These are phyloP conservation scores for Gynandropsis gynandra DNA, from an alignment of 345 rosid genomes.

Conservation along the genomic window DNA sequence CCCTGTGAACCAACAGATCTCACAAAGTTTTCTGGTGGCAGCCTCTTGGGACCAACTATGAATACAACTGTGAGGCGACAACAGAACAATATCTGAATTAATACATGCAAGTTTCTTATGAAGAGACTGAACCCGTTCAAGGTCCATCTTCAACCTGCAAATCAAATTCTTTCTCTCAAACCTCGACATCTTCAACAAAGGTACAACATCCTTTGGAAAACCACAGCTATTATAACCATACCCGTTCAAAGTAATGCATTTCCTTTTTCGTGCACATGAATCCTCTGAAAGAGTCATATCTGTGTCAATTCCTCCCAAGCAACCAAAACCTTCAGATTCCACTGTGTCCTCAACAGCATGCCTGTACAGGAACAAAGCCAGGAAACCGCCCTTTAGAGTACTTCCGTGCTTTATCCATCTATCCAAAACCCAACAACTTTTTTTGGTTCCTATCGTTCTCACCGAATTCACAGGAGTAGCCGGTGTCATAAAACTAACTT, in stretches of 20 bases:
- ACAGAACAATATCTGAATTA: slow-evolving; percentile 29
- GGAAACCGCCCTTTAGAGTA: slow-evolving; percentile 55
- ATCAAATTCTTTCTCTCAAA: slow-evolving; percentile 50
- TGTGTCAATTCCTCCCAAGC: slow-evolving; percentile 44
- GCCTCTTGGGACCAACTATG: slow-evolving; percentile 57
- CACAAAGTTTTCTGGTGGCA: slow-evolving; percentile 28
- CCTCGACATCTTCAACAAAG: slow-evolving; percentile 55
- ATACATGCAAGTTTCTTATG: slow-evolving; percentile 46
- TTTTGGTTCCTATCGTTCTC: slow-evolving; percentile 43
- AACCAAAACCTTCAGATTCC: slow-evolving; percentile 68
- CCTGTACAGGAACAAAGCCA: slow-evolving; percentile 52
- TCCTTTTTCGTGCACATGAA: slow-evolving; percentile 46
- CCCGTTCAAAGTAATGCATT: slow-evolving; percentile 46
- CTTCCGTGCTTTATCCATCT: slow-evolving; percentile 68
- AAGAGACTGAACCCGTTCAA: slow-evolving; percentile 58
- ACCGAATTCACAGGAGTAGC: slow-evolving; percentile 50
- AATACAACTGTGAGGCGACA: slow-evolving; percentile 51
- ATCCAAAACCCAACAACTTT: slow-evolving; percentile 30
- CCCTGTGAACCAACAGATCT: slow-evolving; percentile 37
- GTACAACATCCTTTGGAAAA: slow-evolving; percentile 46
- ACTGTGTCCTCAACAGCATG: slow-evolving; percentile 55
- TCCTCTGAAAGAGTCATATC: slow-evolving; percentile 54
- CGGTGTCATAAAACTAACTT: slow-evolving; percentile 50
- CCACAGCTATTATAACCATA: slow-evolving; percentile 37
- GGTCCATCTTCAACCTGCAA: slow-evolving; percentile 55